phyloP scores from a whole-genome alignment of 2,329 filamentous ascomycete species.

The Aaosphaeria arxii region DNA sequence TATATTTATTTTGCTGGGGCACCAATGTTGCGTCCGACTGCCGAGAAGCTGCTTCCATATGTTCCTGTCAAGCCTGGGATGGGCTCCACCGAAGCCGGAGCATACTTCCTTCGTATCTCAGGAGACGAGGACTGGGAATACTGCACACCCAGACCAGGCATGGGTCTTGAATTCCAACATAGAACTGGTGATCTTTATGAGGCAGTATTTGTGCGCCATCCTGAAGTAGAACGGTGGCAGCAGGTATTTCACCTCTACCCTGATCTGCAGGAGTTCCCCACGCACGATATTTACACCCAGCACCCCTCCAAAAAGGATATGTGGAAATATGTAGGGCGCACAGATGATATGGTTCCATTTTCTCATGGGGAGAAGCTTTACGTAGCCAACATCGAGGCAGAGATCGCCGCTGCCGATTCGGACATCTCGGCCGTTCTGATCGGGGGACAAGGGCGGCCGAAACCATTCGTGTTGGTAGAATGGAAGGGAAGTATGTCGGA shows the following conservation, averaged over 20 bases:
- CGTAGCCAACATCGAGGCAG: neutral
- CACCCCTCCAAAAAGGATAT: neutral
- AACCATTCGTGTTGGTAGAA: neutral
- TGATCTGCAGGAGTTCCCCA: slow-evolving; percentile 13
- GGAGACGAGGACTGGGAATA: slow-evolving; percentile 7
- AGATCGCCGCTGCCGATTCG: neutral
- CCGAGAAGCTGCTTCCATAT: neutral
- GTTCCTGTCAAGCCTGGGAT: slow-evolving; percentile 1
- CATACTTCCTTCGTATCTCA: slow-evolving; percentile 1
- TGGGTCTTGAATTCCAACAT: slow-evolving; percentile 4
- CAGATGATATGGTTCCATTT: slow-evolving; percentile 51
- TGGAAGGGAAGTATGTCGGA: neutral
- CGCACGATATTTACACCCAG: slow-evolving; percentile 14
- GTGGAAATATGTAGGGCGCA: slow-evolving; percentile 13
- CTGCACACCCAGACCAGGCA: neutral
- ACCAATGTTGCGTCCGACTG: neutral
- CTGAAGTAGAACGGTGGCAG: slow-evolving; percentile 4
- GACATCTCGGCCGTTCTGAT: slow-evolving; percentile 3
- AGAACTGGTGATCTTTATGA: slow-evolving; percentile 5
- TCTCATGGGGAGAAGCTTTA: slow-evolving; percentile 50
- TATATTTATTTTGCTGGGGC: slow-evolving; percentile 4
- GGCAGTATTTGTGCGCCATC: slow-evolving; percentile 2
- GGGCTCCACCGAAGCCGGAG: slow-evolving; percentile 6
- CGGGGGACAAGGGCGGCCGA: slow-evolving; percentile 4
- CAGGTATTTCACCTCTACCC: slow-evolving; percentile 17